phyloP scores from a whole-genome alignment of 257 asterid genomes.

The Fraxinus americana region DNA sequence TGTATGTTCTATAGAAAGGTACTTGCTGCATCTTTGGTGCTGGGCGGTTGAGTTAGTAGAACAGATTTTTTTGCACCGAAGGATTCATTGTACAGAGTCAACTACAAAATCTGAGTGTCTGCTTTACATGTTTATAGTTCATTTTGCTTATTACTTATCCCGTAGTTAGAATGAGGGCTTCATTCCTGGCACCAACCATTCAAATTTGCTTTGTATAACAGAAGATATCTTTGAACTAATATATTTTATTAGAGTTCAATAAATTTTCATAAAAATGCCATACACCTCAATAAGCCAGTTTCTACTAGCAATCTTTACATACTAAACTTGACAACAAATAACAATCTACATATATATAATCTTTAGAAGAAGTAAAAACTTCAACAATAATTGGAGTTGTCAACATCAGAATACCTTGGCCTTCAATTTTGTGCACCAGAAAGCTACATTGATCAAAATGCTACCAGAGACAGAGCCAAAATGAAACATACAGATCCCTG shows the following conservation, averaged over 20 bases:
- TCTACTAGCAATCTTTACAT: slow-evolving; percentile 24
- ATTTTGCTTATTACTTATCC: too few species aligned
- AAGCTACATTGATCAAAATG: slow-evolving; percentile 38
- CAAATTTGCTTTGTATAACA: not conserved
- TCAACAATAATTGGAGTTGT: not conserved
- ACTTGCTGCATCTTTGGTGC: not conserved
- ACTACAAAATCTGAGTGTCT: too few species aligned
- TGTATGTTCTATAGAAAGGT: not conserved
- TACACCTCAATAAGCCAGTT: not conserved
- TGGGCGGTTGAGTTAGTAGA: not conserved
- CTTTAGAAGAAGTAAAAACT: not conserved
- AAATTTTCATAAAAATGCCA: not conserved
- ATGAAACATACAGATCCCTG: slow-evolving; percentile 29
- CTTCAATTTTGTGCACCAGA: slow-evolving; percentile 18
- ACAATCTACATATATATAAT: not conserved
- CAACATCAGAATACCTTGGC: not conserved
- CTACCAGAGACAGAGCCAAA: slow-evolving; percentile 33
- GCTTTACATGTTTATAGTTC: too few species aligned
- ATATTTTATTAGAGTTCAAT: not conserved
- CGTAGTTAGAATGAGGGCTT: too few species aligned
- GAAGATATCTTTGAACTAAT: not conserved
- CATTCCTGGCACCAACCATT: not conserved
- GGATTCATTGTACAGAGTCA: not conserved
- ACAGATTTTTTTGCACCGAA: not conserved
- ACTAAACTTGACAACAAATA: slow-evolving; percentile 14